Base-by-base conservation (phyloP, 2,329 filamentous ascomycete species). In the Botrytis galanthina region DNA sequence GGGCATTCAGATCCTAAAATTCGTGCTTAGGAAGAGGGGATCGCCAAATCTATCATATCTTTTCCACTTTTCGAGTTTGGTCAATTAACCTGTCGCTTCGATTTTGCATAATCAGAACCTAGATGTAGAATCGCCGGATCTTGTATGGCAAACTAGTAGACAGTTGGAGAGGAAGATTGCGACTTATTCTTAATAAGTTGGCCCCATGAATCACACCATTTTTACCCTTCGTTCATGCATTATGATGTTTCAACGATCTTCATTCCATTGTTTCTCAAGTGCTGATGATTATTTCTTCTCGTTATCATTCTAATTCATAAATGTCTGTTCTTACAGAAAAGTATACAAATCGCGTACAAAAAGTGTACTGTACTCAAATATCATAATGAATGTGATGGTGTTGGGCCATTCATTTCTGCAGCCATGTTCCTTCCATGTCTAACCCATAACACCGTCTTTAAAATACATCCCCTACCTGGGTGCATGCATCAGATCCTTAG, bases 1-100 rank as follows among this genome's bases (percentile, higher is more conserved):
- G 79, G 79, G 75, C 70, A 46, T 61, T 74, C 2, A 51, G 74
- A 8, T 54, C 68, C 12, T 75, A 60, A 74, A 9, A 26, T 0
- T 7, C 6, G 3, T 46, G 12, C 3, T 16, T 32, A 8, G 18
- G 4, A 22, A 42, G 26, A 68, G 1, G 4, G 7, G 5, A 39
- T 5, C 32, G 4, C 26, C 6, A n/a, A 7, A 6, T 5, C 8
- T 37, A 6, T 18, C 4, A 32, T 35, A 0, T 0, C 35, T 46
- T 5, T 20, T 64, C 20, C 6, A 12, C 22, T 10, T 4, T 2
- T 66, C 4, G 6, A 67, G 4, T 57, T 39, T n/a, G 2, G 3
- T 22, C 12, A 6, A 29, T 22, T 5, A 14, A 8, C 3, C 26
- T 42, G 14, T 20, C 14, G 26, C 2, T 22, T 29, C 14, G 3